These are phyloP conservation scores for Mucor saturninus DNA, from an alignment of 371 early-diverging fungal species.

Conservation along the genomic window DNA sequence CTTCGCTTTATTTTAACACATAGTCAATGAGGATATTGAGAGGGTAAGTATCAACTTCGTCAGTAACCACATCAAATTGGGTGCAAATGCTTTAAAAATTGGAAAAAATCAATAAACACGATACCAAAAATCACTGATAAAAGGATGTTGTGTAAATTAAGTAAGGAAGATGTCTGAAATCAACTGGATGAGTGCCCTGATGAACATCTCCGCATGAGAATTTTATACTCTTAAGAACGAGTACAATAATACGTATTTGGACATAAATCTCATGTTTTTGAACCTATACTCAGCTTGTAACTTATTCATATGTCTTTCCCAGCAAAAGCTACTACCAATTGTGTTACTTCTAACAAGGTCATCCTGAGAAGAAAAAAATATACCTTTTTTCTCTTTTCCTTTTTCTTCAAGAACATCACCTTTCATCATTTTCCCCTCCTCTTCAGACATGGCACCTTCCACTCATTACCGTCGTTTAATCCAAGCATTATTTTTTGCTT, in stretches of 20 bases:
- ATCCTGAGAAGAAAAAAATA: constrained; percentile 3
- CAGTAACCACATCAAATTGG: no score
- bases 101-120: no score
- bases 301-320: constrained; percentile 3
- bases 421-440: neutral
- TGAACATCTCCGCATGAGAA: neutral
- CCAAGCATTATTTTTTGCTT: constrained; percentile 2
- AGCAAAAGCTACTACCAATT: neutral
- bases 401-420: neutral
- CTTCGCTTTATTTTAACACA: no score
- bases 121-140: no score
- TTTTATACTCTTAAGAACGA: neutral
- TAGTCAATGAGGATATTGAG: no score
- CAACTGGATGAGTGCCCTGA: no score
- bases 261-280: neutral
- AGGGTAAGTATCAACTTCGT: no score
- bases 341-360: neutral
- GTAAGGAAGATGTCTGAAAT: no score
- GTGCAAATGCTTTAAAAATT: no score
- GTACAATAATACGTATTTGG: neutral
- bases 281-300: neutral
- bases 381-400: neutral
- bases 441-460: neutral
- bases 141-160: no score
- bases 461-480: constrained; percentile 3